Evolutionary conservation across 106 monocot genomes (phyloP).

Genomic region (Allium fistulosum): DNA sequence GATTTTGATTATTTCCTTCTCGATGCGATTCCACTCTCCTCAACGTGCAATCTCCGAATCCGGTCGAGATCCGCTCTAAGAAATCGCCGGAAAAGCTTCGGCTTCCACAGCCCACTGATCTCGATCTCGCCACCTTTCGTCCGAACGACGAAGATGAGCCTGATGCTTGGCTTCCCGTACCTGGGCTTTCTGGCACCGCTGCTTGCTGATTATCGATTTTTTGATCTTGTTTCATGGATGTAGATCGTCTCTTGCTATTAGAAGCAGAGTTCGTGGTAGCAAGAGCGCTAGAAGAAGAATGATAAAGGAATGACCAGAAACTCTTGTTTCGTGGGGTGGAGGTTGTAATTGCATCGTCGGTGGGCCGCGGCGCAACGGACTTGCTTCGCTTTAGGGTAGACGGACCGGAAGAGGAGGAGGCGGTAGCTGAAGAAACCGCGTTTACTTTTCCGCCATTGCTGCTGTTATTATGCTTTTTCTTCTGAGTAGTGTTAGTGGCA

Average conservation of each 20-base stretch:
- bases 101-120: conserved; percentile 56
- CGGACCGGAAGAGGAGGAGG: conserved; percentile 3
- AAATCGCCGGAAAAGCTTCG: conserved; percentile 65
- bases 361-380: conserved; percentile 38
- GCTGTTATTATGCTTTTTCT: neutral
- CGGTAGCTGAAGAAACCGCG: neutral
- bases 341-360: conserved; percentile 2
- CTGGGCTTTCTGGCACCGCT: conserved; percentile 16
- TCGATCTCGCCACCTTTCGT: conserved; percentile 51
- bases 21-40: conserved; percentile 53
- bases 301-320: conserved; percentile 70
- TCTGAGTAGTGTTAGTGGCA: neutral
- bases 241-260: conserved; percentile 22
- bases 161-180: conserved; percentile 13
- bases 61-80: conserved; percentile 52
- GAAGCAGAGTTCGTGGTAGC: conserved; percentile 8
- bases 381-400: conserved; percentile 41
- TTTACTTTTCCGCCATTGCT: neutral
- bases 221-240: neutral
- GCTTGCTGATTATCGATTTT: neutral
- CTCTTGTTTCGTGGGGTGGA: conserved; percentile 64
- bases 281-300: conserved; percentile 13
- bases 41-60: conserved; percentile 51
- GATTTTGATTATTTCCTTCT: conserved; percentile 21
- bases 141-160: conserved; percentile 34